Conservation (phyloP, 1,284 basidiomycete genomes). For the Pseudomicrostroma phylloplanum region DNA sequence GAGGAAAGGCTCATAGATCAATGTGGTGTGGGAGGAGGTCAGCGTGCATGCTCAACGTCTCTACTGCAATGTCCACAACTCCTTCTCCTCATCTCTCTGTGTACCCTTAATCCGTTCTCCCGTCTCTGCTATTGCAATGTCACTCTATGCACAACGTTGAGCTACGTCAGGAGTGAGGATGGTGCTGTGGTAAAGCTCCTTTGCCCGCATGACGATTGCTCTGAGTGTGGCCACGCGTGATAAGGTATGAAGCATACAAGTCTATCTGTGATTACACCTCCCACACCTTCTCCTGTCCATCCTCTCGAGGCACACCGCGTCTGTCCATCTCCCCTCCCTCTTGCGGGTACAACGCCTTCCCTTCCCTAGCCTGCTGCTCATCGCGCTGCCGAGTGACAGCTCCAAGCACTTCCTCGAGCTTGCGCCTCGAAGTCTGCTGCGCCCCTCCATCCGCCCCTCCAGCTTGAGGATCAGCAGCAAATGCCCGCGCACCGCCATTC, state of each 20-base stretch:
- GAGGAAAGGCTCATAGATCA: too few species aligned
- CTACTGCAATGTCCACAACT: too few species aligned
- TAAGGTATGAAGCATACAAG: not conserved
- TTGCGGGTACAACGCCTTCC: constrained; percentile 8
- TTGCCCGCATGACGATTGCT: too few species aligned
- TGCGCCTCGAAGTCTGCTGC: constrained; percentile 14
- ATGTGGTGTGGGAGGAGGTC: too few species aligned
- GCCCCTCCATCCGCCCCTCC: constrained; percentile 18
- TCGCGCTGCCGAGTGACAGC: not conserved
- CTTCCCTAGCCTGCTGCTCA: constrained; percentile 7
- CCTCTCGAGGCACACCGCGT: constrained; percentile 35
- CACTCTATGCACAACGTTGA: too few species aligned
- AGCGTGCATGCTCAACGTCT: too few species aligned
- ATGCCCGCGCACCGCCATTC: constrained; percentile 1
- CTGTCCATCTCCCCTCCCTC: constrained; percentile 33
- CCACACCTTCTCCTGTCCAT: constrained; percentile 48
- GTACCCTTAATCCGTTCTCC: too few species aligned
- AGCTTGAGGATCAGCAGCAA: constrained; percentile 11
- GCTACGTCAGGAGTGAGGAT: too few species aligned
- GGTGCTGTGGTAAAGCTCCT: too few species aligned
- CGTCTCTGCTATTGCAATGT: too few species aligned
- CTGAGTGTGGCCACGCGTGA: too few species aligned
- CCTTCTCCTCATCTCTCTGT: too few species aligned
- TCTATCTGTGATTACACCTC: constrained; percentile 27
- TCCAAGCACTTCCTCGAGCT: constrained; percentile 22